phyloP scores from a whole-genome alignment of 768 basidiomycete genomes.

The Megacollybia marginata region DNA sequence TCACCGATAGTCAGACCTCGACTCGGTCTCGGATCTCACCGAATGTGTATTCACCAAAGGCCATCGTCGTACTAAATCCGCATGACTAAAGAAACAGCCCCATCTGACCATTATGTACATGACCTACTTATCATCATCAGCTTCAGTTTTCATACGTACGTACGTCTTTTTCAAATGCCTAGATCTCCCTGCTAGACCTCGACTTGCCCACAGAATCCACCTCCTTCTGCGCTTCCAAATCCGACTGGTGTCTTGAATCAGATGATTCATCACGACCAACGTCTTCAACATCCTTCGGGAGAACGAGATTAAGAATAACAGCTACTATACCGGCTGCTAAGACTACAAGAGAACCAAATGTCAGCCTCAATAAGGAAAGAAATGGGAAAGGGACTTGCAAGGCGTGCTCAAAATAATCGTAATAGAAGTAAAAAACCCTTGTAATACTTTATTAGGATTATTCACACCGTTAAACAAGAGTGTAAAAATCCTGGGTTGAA shows the following conservation, averaged over 20 bases:
- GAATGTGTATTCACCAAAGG: too few species aligned
- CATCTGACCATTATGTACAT: too few species aligned
- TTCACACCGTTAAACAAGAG: constrained; percentile 62
- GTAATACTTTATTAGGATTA: constrained; percentile 44
- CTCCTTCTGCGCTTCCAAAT: constrained; percentile 19
- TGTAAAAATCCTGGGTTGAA: constrained; percentile 57
- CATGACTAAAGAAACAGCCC: too few species aligned
- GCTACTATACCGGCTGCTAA: constrained; percentile 52
- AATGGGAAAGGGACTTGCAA: constrained; percentile 40
- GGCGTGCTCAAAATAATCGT: constrained; percentile 77
- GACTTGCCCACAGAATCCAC: constrained; percentile 8
- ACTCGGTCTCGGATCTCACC: too few species aligned
- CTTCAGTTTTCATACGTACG: too few species aligned
- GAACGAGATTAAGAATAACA: constrained; percentile 46
- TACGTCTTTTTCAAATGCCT: too few species aligned
- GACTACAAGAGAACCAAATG: constrained; percentile 25
- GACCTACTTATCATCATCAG: too few species aligned
- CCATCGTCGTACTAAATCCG: too few species aligned
- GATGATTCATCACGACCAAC: constrained; percentile 21
- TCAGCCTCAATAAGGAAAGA: background rate
- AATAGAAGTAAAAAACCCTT: constrained; percentile 69
- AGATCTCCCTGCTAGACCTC: too few species aligned
- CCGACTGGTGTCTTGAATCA: background rate
- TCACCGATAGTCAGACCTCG: too few species aligned
- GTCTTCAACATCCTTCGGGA: constrained; percentile 30